Conservation (phyloP, 108 stramenopile genomes). For the Asterionellopsis glacialis region DNA sequence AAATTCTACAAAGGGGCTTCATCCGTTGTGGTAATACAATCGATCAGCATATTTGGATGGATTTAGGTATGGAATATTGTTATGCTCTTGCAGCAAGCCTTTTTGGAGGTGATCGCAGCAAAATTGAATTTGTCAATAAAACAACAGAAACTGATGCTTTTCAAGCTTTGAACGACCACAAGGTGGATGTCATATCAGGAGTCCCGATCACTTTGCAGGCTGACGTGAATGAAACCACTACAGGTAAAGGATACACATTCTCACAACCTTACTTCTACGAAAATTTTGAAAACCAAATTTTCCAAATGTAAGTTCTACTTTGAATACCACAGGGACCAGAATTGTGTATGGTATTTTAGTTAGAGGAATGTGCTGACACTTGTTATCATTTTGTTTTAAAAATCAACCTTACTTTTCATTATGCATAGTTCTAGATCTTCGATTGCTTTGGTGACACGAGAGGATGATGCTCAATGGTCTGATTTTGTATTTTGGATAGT, state of each 20-base stretch:
- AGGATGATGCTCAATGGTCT: conserved; percentile 40
- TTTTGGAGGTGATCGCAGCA: conserved; percentile 22
- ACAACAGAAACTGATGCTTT: conserved; percentile 24
- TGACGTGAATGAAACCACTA: conserved; percentile 27
- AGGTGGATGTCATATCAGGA: conserved; percentile 48
- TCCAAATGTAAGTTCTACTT: too few species aligned
- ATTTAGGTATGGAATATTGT: conserved; percentile 16
- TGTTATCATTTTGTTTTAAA: too few species aligned
- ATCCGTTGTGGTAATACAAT: conserved; percentile 41
- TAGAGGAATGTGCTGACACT: too few species aligned
- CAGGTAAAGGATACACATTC: conserved; percentile 31
- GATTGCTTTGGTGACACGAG: conserved; percentile 26
- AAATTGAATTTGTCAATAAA: conserved; percentile 17
- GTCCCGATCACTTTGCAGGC: conserved; percentile 17
- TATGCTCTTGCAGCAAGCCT: conserved; percentile 39
- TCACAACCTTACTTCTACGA: conserved; percentile 43
- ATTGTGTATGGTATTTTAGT: too few species aligned
- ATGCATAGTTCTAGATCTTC: neutral
- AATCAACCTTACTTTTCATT: too few species aligned
- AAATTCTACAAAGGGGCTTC: conserved; percentile 20
- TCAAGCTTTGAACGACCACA: conserved; percentile 19
- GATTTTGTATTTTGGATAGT: conserved; percentile 45
- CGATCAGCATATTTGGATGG: neutral
- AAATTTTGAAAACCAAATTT: conserved; percentile 4
- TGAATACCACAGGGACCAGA: too few species aligned